phyloP scores from a whole-genome alignment of 2,329 filamentous ascomycete genomes.

The Epichloe amarillans region DNA sequence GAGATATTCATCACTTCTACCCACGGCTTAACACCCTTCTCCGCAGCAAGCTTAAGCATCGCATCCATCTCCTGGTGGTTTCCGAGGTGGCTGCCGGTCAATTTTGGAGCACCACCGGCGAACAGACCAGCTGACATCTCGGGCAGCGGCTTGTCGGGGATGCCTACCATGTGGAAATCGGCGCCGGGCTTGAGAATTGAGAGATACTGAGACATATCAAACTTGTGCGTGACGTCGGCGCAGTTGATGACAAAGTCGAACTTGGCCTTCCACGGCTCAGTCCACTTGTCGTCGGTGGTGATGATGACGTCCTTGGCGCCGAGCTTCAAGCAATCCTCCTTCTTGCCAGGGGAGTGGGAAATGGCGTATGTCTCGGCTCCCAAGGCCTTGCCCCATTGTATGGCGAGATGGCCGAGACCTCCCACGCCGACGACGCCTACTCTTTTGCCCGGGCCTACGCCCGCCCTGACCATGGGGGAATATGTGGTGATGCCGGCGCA shows the following conservation, averaged over 20 bases:
- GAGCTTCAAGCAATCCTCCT: constrained; percentile 44
- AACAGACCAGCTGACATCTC: constrained; percentile 28
- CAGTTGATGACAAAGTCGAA: constrained; percentile 40
- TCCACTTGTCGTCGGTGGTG: constrained; percentile 41
- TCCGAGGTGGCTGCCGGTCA: constrained; percentile 46
- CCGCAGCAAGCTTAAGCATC: constrained; percentile 42
- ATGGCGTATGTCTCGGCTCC: constrained; percentile 54
- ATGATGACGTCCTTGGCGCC: constrained; percentile 44
- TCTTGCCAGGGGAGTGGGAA: constrained; percentile 45
- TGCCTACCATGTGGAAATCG: constrained; percentile 44
- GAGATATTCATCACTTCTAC: constrained; percentile 51
- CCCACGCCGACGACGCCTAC: constrained; percentile 63
- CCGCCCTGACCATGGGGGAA: constrained; percentile 52
- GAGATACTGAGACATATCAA: constrained; percentile 39
- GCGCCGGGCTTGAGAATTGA: constrained; percentile 37
- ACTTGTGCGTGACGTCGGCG: constrained; percentile 36
- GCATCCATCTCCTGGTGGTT: constrained; percentile 45
- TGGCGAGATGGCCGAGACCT: constrained; percentile 59
- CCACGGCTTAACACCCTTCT: constrained; percentile 41
- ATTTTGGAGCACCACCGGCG: constrained; percentile 36
- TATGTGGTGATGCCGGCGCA: constrained; percentile 68
- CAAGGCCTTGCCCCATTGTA: constrained; percentile 58
- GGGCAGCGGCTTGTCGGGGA: constrained; percentile 37
- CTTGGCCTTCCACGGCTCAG: constrained; percentile 34
- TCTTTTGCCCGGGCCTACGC: constrained; percentile 54